Percentiles rank a stretch among this genome's conserved stretches.
Evolutionary conservation across 805 yeast genomes (phyloP).

Genomic region (Kodamaea fukazawae): DNA sequence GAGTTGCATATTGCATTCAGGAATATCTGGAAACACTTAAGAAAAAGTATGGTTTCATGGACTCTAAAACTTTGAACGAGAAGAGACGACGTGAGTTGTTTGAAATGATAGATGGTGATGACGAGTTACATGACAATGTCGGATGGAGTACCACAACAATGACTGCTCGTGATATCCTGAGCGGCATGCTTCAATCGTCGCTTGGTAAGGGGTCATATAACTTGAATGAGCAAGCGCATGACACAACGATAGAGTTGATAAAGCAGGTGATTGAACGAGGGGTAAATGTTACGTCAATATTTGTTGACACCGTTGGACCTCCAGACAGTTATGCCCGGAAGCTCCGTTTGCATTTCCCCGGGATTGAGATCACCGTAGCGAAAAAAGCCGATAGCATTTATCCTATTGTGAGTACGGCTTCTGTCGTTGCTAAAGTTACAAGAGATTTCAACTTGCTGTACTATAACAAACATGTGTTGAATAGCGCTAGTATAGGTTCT

Average conservation of each 20-base stretch:
- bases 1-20: slow-evolving; percentile 71
- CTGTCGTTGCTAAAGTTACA: slow-evolving; percentile 94
- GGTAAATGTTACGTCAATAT: slow-evolving; percentile 66
- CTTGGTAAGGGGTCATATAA: slow-evolving; percentile 57
- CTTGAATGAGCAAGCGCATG: slow-evolving; percentile 94
- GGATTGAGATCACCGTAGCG: slow-evolving; percentile 70
- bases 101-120: slow-evolving; percentile 42
- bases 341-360: slow-evolving; percentile 66
- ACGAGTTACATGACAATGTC: slow-evolving; percentile 51
- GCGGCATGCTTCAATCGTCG: slow-evolving; percentile 76
- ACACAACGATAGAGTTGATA: slow-evolving; percentile 81
- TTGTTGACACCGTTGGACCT: slow-evolving; percentile 96
- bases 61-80: slow-evolving; percentile 84
- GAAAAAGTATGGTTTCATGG: slow-evolving; percentile 76
- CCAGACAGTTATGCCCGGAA: slow-evolving; percentile 81
- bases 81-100: slow-evolving; percentile 63
- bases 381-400: slow-evolving; percentile 92
- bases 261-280: slow-evolving; percentile 59
- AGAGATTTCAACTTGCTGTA: slow-evolving; percentile 63
- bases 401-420: slow-evolving; percentile 92
- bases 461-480: slow-evolving; percentile 27
- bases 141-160: slow-evolving; percentile 89
- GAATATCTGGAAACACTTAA: slow-evolving; percentile 49
- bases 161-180: slow-evolving; percentile 82
- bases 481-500: slow-evolving; percentile 60